A percentile compares a stretch with the other conserved stretches of the same genome.
phyloP scores from a whole-genome alignment of 805 yeast species.

The Yamadazyma sp. region DNA sequence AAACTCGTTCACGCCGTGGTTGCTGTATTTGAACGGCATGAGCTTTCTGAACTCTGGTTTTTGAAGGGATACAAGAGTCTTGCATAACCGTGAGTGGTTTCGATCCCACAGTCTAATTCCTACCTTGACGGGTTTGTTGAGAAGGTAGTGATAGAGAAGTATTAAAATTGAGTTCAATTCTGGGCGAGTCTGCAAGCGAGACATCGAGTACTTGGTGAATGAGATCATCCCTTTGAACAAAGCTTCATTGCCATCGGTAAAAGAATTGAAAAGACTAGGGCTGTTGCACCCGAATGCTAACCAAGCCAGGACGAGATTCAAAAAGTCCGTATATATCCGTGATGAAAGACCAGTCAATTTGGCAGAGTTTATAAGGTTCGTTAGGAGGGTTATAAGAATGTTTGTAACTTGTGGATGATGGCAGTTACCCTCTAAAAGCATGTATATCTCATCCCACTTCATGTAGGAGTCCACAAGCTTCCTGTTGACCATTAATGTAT shows the following conservation, averaged over 20 bases:
- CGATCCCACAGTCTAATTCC: not conserved
- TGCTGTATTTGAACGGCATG: conserved; percentile 12
- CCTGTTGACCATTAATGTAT: conserved; percentile 20
- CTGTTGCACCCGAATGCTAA: conserved; percentile 16
- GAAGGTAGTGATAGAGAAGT: not conserved
- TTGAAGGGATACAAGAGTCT: conserved; percentile 8
- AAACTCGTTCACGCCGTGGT: conserved; percentile 11
- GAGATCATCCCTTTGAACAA: conserved; percentile 24
- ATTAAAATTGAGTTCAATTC: not conserved
- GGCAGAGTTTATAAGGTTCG: conserved; percentile 13
- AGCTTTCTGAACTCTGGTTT: conserved; percentile 3
- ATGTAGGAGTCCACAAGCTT: conserved; percentile 12
- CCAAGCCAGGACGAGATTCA: conserved; percentile 18
- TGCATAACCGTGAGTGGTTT: not conserved
- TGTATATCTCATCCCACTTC: conserved; percentile 5
- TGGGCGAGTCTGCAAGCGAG: not conserved
- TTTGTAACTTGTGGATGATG: conserved; percentile 23
- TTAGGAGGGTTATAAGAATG: conserved; percentile 19
- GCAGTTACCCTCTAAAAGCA: conserved; percentile 14
- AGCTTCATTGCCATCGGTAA: conserved; percentile 26
- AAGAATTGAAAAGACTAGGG: conserved; percentile 24
- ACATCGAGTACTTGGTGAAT: conserved; percentile 8
- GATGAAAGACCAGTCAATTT: not conserved
- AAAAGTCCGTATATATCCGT: not conserved
- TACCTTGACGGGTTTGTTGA: not conserved